Evolutionary conservation across 1,139 yeast genomes (phyloP).

Genomic region (Hansenula sp.): DNA sequence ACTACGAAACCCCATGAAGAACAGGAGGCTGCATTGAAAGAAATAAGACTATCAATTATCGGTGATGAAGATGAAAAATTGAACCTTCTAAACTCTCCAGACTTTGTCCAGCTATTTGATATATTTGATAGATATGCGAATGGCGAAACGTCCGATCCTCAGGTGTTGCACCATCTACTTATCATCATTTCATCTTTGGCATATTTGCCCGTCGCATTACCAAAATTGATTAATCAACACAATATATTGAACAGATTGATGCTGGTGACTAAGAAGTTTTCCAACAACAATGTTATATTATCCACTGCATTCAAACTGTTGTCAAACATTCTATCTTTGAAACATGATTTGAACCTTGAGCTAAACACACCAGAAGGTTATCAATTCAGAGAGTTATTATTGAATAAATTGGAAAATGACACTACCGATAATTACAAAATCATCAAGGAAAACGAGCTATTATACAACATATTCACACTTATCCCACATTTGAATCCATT

Average conservation of each 20-base stretch:
- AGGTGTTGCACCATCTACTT: slow-evolving; percentile 12
- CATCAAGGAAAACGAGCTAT: slow-evolving; percentile 3
- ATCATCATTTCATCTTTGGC: slow-evolving; percentile 29
- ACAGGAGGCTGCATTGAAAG: slow-evolving; percentile 8
- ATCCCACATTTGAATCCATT: slow-evolving; percentile 25
- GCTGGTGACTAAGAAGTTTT: slow-evolving; percentile 18
- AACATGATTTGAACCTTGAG: slow-evolving; percentile 13
- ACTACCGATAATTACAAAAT: background rate
- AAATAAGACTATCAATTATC: slow-evolving; percentile 18
- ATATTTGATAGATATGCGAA: slow-evolving; percentile 5
- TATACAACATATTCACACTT: slow-evolving; percentile 22
- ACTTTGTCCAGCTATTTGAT: slow-evolving; percentile 10
- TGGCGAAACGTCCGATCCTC: background rate
- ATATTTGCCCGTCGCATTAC: slow-evolving; percentile 19
- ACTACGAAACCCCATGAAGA: slow-evolving; percentile 1
- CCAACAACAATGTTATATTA: slow-evolving; percentile 17
- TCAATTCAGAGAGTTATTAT: slow-evolving; percentile 10
- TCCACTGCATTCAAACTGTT: slow-evolving; percentile 25
- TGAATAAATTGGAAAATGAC: slow-evolving; percentile 5
- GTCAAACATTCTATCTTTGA: slow-evolving; percentile 19
- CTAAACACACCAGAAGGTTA: slow-evolving; percentile 10
- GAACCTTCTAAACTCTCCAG: slow-evolving; percentile 6
- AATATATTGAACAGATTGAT: slow-evolving; percentile 18
- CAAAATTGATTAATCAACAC: slow-evolving; percentile 15
- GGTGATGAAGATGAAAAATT: slow-evolving; percentile 23